phyloP scores from a whole-genome alignment of 2,329 filamentous ascomycete genomes.

The Hypoxylon sp. region DNA sequence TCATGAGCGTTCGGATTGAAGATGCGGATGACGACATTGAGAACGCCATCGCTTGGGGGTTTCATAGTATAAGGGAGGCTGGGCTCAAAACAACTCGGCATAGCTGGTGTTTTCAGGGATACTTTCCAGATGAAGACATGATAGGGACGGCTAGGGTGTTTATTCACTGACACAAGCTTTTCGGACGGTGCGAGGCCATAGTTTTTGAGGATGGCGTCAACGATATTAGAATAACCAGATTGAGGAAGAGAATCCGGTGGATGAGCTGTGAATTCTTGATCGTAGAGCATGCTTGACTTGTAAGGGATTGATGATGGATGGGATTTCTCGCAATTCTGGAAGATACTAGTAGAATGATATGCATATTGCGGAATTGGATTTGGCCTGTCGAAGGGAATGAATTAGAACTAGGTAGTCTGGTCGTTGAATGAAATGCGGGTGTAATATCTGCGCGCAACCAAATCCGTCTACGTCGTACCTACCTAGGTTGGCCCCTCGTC shows the following conservation, averaged over 20 bases:
- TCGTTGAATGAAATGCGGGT: neutral
- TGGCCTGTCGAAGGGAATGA: neutral
- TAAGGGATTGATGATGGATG: neutral
- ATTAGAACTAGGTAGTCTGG: neutral
- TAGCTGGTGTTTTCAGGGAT: neutral
- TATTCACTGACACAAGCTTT: neutral
- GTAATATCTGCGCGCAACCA: neutral
- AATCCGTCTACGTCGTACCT: neutral
- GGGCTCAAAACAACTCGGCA: neutral
- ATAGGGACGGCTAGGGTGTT: neutral
- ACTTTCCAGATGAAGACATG: neutral
- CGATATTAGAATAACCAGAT: neutral
- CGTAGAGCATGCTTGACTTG: neutral
- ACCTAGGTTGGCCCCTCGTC: neutral
- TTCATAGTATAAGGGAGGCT: conserved; percentile 1
- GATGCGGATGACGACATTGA: neutral
- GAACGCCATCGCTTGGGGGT: neutral
- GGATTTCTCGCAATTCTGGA: neutral
- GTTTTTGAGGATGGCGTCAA: neutral
- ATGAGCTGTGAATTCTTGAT: neutral
- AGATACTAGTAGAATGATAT: neutral
- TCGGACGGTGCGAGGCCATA: neutral
- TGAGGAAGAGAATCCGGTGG: neutral
- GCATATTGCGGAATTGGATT: neutral
- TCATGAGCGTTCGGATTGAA: neutral